Conservation (phyloP, 108 stramenopile species). For the Discostella stelligeroides region DNA sequence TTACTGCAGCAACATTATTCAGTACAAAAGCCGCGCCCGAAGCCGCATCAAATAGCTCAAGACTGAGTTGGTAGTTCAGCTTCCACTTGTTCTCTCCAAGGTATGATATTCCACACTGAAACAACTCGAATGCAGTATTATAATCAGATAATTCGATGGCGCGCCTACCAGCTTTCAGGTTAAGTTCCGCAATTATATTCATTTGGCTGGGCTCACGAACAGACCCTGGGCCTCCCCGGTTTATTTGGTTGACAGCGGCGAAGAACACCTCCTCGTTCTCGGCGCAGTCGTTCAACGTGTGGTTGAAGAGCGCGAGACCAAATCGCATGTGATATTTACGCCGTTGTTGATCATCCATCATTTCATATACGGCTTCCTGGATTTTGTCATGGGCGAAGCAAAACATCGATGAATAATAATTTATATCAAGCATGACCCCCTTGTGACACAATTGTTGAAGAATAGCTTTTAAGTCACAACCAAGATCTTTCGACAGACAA, state of each 20-base stretch:
- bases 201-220: constrained; percentile 12
- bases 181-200: constrained; percentile 23
- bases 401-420: constrained; percentile 1
- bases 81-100: constrained; percentile 19
- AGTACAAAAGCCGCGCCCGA: constrained; percentile 20
- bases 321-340: constrained; percentile 15
- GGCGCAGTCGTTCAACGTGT: not conserved
- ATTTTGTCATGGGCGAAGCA: constrained; percentile 39
- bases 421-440: constrained; percentile 9
- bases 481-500: constrained; percentile 11
- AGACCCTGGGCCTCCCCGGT: constrained; percentile 20
- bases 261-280: constrained; percentile 34
- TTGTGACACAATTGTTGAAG: not conserved
- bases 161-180: constrained; percentile 32
- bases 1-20: constrained; percentile 5
- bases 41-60: constrained; percentile 27
- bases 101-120: constrained; percentile 32
- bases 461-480: constrained; percentile 1
- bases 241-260: constrained; percentile 32
- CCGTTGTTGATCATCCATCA: constrained; percentile 21
- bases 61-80: constrained; percentile 15
- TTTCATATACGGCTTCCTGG: constrained; percentile 35
- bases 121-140: constrained; percentile 17
- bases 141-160: constrained; percentile 17
- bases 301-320: constrained; percentile 22